Percentiles rank a stretch among this genome's conserved stretches.
Evolutionary conservation across 176 grass and related monocot species (phyloP).

Genomic region (Eleusine coracana): DNA sequence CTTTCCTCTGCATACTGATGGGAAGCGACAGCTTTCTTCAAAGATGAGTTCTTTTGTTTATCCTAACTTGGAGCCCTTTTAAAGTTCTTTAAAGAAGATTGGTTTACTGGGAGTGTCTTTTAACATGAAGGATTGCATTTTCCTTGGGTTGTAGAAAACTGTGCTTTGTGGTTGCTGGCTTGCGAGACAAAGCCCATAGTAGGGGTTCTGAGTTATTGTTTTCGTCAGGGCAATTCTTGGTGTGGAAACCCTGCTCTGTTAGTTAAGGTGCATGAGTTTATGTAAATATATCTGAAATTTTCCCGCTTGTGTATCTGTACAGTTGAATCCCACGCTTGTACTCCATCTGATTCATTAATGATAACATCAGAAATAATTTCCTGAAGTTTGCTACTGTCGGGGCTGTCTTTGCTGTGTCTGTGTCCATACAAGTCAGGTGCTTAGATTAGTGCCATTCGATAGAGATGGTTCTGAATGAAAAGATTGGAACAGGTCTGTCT

Average conservation of each 20-base stretch:
- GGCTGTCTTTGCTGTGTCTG: constrained; percentile 4
- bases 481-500: not conserved
- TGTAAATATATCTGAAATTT: constrained; percentile 59
- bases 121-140: constrained; percentile 34
- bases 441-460: not conserved
- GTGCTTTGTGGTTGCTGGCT: constrained; percentile 39
- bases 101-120: constrained; percentile 28
- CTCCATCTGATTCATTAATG: constrained; percentile 26
- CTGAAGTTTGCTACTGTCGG: not conserved
- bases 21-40: constrained; percentile 19
- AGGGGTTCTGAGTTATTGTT: not conserved
- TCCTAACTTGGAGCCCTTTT: constrained; percentile 30
- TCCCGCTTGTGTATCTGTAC: constrained; percentile 35
- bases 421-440: not conserved
- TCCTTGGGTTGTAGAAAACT: constrained; percentile 15
- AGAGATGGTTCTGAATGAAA: not conserved
- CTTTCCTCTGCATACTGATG: constrained; percentile 64
- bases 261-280: constrained; percentile 22
- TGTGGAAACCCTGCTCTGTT: constrained; percentile 40
- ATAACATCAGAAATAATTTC: constrained; percentile 8
- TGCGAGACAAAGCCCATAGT: constrained; percentile 16
- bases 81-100: constrained; percentile 16
- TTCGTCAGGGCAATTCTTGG: constrained; percentile 41
- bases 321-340: constrained; percentile 31
- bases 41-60: constrained; percentile 23